Evolutionary conservation across 2,329 filamentous ascomycete genomes (phyloP).

Genomic region (Pezicula radicicola): DNA sequence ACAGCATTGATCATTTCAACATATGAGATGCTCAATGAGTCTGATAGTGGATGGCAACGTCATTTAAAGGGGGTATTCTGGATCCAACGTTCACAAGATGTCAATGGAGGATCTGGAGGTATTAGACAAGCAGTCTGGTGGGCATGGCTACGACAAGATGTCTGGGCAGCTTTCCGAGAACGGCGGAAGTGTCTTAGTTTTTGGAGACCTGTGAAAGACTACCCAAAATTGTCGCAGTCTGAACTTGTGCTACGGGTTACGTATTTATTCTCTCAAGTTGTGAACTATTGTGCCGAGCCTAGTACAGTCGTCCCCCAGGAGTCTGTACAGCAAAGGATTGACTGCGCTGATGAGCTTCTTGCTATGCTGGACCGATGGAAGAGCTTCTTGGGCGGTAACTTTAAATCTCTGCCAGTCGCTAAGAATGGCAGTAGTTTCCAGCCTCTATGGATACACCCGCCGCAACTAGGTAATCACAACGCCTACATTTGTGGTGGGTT

Average conservation of each 20-base stretch:
- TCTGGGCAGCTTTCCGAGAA: conserved; percentile 62
- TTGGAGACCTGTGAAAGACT: conserved; percentile 50
- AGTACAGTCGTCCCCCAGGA: conserved; percentile 12
- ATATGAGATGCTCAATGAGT: conserved; percentile 64
- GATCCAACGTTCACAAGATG: conserved; percentile 60
- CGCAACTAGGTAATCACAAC: conserved; percentile 40
- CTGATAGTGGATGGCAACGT: conserved; percentile 53
- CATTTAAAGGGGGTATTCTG: conserved; percentile 64
- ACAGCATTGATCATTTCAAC: conserved; percentile 60
- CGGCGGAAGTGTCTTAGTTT: conserved; percentile 53
- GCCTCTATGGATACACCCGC: conserved; percentile 49
- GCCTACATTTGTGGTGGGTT: background rate
- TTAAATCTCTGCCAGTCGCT: conserved; percentile 34
- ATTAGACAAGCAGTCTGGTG: conserved; percentile 60
- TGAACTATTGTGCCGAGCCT: conserved; percentile 52
- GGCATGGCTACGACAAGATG: conserved; percentile 62
- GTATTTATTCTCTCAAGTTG: conserved; percentile 52
- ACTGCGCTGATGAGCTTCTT: conserved; percentile 41
- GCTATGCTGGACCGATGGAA: conserved; percentile 48
- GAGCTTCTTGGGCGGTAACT: conserved; percentile 28
- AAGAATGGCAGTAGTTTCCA: conserved; percentile 32
- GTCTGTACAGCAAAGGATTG: conserved; percentile 37
- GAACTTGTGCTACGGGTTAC: conserved; percentile 51
- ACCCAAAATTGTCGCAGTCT: conserved; percentile 44
- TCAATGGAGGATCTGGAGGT: conserved; percentile 55